These are phyloP conservation scores for Globisporangium barbulae DNA, from an alignment of 352 stramenopile genomes.

Conservation along the genomic window DNA sequence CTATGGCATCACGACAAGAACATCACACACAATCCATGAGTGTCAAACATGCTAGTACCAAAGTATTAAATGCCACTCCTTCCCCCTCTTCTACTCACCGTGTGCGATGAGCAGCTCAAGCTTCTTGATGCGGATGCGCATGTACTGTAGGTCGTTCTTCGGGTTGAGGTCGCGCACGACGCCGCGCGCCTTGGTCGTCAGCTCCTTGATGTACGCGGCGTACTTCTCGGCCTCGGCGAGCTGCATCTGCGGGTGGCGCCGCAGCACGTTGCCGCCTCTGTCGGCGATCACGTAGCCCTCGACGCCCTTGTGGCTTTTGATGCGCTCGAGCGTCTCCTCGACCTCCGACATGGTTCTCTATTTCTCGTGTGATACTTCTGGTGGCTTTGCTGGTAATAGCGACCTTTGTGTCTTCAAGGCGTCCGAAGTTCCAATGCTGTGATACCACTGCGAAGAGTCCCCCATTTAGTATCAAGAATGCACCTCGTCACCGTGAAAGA, in stretches of 20 bases:
- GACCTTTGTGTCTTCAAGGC: too few species aligned
- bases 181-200: constrained; percentile 88
- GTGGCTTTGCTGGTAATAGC: background rate
- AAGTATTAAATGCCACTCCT: background rate
- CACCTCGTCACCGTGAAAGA: background rate
- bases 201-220: constrained; percentile 88
- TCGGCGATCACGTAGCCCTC: constrained; percentile 95
- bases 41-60: background rate
- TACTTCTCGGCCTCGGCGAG: constrained; percentile 91
- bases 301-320: constrained; percentile 93
- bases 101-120: constrained; percentile 93
- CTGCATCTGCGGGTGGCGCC: constrained; percentile 88
- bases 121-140: constrained; percentile 91
- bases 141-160: constrained; percentile 93
- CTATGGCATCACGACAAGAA: constrained; percentile 27
- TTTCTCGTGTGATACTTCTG: background rate
- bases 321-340: constrained; percentile 94
- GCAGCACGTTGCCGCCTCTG: constrained; percentile 86
- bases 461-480: constrained; percentile 1
- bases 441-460: background rate
- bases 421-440: background rate
- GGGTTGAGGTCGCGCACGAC: constrained; percentile 94
- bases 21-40: background rate
- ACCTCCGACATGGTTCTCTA: constrained; percentile 78
- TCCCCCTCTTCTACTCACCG: constrained; percentile 34